Base-by-base conservation (phyloP, 805 yeast genomes). In the Cyberlindnera sargentensis region DNA sequence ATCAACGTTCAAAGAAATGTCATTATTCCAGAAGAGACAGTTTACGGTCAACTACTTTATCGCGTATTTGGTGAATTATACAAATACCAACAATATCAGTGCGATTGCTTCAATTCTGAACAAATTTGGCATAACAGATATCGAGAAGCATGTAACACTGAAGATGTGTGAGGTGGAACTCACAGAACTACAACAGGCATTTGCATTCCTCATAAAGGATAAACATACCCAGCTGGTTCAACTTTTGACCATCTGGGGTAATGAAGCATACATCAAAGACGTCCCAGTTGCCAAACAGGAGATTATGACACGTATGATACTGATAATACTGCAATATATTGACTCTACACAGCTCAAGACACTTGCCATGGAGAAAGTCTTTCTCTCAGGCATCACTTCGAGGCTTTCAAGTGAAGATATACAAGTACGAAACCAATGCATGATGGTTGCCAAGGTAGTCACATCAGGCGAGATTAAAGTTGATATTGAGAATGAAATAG, bases 381-480 rank as follows among this genome's bases (percentile, higher is more conserved):
- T 82, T 51, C 57, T 82, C 11, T 56, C 65, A 25, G 70, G 77
- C 0, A 67, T 84, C n/a, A 72, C 84, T 0, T 62, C 68, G 40
- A 65, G 82, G 32, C 64, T 84, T n/a, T 70, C 68, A 26, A 73
- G 83, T 0, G 67, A 68, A 37, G 68, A 77, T 2, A 52, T 58
- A 2, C 56, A 53, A n/a, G 61, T 71, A 2, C 70, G 85, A 43
- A 55, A 67, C 10, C 58, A 80, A 30, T 89, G 81, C 0, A 75
- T 82, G 58, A 53, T 72, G 11, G 57, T 82, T 6, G 86, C 85
- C 1, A 82, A 81, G 52, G 55, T 58, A 11, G 56, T 76, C 1
- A 59, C 59, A 0, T 54, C 57, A 20, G 50, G 56, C 24, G 51
- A 52, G 46, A 49, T 47, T 48, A 53, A 58, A 4, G 52, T 68